phyloP scores from a whole-genome alignment of 192 early-diverging fungal species.

The Coemansia aciculifera region DNA sequence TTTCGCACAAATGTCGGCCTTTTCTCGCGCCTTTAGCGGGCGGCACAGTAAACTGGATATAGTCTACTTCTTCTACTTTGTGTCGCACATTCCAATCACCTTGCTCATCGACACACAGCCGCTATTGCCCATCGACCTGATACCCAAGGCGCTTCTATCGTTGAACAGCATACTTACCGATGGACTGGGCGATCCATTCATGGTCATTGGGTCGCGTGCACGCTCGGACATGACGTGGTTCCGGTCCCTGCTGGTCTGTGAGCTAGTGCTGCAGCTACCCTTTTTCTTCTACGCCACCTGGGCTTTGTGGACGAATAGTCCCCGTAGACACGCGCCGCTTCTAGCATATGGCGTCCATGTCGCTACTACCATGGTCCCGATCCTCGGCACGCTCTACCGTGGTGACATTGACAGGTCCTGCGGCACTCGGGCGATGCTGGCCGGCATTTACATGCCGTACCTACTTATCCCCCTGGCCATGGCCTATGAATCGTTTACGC shows the following conservation, averaged over 20 bases:
- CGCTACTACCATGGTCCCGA: slow-evolving; percentile 65
- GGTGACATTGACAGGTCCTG: slow-evolving; percentile 52
- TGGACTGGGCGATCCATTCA: slow-evolving; percentile 64
- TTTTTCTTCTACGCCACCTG: slow-evolving; percentile 67
- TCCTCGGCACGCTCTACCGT: slow-evolving; percentile 58
- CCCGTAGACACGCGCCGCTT: slow-evolving; percentile 48
- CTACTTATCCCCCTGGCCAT: slow-evolving; percentile 64
- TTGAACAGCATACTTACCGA: slow-evolving; percentile 54
- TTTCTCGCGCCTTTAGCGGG: slow-evolving; percentile 18
- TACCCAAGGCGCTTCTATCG: slow-evolving; percentile 35
- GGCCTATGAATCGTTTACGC: slow-evolving; percentile 33
- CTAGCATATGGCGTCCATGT: slow-evolving; percentile 74
- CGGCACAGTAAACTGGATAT: slow-evolving; percentile 57
- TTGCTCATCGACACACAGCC: slow-evolving; percentile 60
- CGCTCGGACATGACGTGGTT: slow-evolving; percentile 62
- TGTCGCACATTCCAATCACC: slow-evolving; percentile 70
- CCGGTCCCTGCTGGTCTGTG: slow-evolving; percentile 61
- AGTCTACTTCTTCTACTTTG: slow-evolving; percentile 67
- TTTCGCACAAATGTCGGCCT: background rate
- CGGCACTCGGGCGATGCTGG: slow-evolving; percentile 44
- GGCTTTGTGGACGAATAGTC: slow-evolving; percentile 54
- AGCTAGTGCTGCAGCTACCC: slow-evolving; percentile 66
- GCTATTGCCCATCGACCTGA: slow-evolving; percentile 48
- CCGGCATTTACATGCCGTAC: slow-evolving; percentile 69
- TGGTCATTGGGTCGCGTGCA: slow-evolving; percentile 38